A percentile compares a stretch with the other conserved stretches of the same genome.
Evolutionary conservation across 2,329 filamentous ascomycete genomes (phyloP).

Genomic region (Pseudopithomyces maydicus): DNA sequence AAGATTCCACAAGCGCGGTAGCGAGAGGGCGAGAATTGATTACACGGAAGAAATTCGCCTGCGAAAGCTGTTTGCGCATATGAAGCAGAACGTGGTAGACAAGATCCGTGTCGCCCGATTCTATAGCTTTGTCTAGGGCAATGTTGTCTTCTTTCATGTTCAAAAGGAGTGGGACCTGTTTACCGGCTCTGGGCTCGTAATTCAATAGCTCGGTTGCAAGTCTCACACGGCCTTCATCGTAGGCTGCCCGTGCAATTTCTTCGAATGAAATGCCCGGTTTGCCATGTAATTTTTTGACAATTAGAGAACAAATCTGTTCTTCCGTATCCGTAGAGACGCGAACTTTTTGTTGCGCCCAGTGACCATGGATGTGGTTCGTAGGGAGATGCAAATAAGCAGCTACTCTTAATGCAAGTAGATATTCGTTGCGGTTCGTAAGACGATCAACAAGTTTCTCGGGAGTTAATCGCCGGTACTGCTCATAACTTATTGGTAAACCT

Average conservation of each 20-base stretch:
- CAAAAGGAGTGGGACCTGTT: constrained; percentile 89
- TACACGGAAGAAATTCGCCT: constrained; percentile 89
- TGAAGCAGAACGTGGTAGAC: constrained; percentile 88
- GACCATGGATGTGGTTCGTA: constrained; percentile 88
- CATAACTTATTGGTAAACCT: constrained; percentile 87
- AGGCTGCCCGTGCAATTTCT: constrained; percentile 87
- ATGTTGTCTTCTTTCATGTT: constrained; percentile 96
- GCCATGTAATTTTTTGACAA: constrained; percentile 83
- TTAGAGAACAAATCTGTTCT: constrained; percentile 81
- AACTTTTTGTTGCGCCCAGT: constrained; percentile 96
- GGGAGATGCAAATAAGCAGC: constrained; percentile 86
- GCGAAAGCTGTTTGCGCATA: constrained; percentile 85
- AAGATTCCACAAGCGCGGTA: constrained; percentile 85
- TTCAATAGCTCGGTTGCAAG: constrained; percentile 90
- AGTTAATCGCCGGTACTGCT: constrained; percentile 89
- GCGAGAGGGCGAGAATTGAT: constrained; percentile 86
- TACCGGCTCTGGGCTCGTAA: constrained; percentile 91
- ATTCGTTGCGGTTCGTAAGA: constrained; percentile 86
- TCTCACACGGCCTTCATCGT: constrained; percentile 88
- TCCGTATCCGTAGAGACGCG: constrained; percentile 83
- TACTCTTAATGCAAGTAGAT: constrained; percentile 85
- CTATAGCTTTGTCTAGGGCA: constrained; percentile 93
- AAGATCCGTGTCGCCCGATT: constrained; percentile 92
- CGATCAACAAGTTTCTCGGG: constrained; percentile 86
- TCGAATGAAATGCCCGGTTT: constrained; percentile 96